phyloP scores from a whole-genome alignment of 2,329 filamentous ascomycete genomes.

The Fusarium floridanum region DNA sequence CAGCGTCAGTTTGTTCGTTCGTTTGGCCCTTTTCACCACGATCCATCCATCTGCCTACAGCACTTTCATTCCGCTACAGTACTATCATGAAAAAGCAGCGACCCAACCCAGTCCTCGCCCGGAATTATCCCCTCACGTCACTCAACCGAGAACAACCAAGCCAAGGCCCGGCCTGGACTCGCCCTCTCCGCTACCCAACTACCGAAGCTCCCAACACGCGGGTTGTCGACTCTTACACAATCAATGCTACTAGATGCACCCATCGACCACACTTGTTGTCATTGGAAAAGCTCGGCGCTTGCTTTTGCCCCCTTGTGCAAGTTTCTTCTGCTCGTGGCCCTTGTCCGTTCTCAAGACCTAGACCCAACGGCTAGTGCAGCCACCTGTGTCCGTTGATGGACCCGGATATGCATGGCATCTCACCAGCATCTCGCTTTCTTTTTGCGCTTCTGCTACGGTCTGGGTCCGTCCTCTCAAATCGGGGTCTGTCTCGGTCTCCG shows the following conservation, averaged over 20 bases:
- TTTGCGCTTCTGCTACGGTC: slow-evolving; percentile 32
- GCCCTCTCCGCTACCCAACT: slow-evolving; percentile 32
- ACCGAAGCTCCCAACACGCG: slow-evolving; percentile 20
- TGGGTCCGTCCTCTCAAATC: slow-evolving; percentile 34
- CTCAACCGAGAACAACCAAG: slow-evolving; percentile 36
- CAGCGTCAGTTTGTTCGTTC: slow-evolving; percentile 40
- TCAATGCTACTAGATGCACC: slow-evolving; percentile 20
- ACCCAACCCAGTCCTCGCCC: slow-evolving; percentile 34
- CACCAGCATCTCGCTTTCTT: slow-evolving; percentile 43
- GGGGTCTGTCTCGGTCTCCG: slow-evolving; percentile 41
- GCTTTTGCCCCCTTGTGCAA: slow-evolving; percentile 33
- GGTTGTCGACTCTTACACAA: slow-evolving; percentile 28
- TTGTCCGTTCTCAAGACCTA: slow-evolving; percentile 33
- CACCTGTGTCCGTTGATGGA: slow-evolving; percentile 47
- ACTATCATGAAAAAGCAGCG: slow-evolving; percentile 42
- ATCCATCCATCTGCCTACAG: slow-evolving; percentile 32
- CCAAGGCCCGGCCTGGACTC: slow-evolving; percentile 23
- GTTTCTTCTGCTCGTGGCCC: slow-evolving; percentile 39
- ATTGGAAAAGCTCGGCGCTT: slow-evolving; percentile 31
- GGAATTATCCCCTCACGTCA: slow-evolving; percentile 45
- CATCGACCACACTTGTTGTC: slow-evolving; percentile 30
- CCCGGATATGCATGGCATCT: slow-evolving; percentile 49
- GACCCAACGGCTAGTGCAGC: slow-evolving; percentile 49
- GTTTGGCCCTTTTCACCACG: slow-evolving; percentile 37
- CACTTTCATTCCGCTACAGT: slow-evolving; percentile 18